phyloP scores from a whole-genome alignment of 139 green algal species.

The Picocystis salinarum region DNA sequence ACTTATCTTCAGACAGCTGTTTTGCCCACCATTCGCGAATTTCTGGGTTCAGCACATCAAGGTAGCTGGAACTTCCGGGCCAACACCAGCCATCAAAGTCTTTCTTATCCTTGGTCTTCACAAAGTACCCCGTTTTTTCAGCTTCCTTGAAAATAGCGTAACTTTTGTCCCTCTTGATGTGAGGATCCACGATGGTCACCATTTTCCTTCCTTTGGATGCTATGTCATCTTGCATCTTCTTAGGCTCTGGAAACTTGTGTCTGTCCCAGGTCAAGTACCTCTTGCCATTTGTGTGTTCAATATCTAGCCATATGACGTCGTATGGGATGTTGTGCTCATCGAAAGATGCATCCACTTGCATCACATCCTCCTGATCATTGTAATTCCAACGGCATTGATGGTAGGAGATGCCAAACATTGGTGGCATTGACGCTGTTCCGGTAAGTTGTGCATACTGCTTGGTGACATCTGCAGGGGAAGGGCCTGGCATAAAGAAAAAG shows the following conservation, averaged over 20 bases:
- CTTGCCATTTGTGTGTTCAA: slow-evolving; percentile 97
- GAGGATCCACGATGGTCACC: slow-evolving; percentile 82
- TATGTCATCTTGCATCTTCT: slow-evolving; percentile 53
- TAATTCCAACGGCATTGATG: slow-evolving; percentile 99
- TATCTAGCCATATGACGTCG: slow-evolving; percentile 98
- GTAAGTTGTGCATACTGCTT: slow-evolving; percentile 62
- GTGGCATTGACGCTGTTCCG: slow-evolving; percentile 74
- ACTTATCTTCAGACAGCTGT: slow-evolving; percentile 63
- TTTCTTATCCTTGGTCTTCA: slow-evolving; percentile 52
- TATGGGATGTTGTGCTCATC: slow-evolving; percentile 86
- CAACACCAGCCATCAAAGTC: slow-evolving; percentile 97
- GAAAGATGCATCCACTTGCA: slow-evolving; percentile 57
- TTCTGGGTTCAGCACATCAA: slow-evolving; percentile 65
- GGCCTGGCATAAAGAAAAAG: slow-evolving; percentile 75
- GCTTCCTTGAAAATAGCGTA: slow-evolving; percentile 80
- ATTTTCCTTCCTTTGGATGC: slow-evolving; percentile 45
- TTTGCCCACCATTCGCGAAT: slow-evolving; percentile 79
- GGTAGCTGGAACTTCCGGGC: slow-evolving; percentile 77
- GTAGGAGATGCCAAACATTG: slow-evolving; percentile 85
- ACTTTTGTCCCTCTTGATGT: slow-evolving; percentile 75
- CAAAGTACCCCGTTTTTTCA: slow-evolving; percentile 49
- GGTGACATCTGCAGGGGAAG: slow-evolving; percentile 35
- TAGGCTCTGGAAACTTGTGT: slow-evolving; percentile 58
- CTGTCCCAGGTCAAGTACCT: slow-evolving; percentile 95
- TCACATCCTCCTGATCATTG: slow-evolving; percentile 59